Conservation (phyloP, 352 stramenopile species). For the Albugo laibachii region DNA sequence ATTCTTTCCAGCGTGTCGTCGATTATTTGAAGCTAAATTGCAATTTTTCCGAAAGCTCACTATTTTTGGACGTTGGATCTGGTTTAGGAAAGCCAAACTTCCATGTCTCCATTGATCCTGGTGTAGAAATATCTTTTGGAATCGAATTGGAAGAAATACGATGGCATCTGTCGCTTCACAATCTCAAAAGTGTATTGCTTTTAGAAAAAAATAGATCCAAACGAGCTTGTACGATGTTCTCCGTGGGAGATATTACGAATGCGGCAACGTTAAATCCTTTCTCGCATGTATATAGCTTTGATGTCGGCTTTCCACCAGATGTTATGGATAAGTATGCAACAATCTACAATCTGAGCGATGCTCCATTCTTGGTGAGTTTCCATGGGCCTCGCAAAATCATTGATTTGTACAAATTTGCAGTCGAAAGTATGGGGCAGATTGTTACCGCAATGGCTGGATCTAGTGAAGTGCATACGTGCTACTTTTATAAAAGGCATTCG, state of each 20-base stretch:
- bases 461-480: constrained; percentile 91
- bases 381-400: constrained; percentile 83
- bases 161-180: constrained; percentile 88
- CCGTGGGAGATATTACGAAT: constrained; percentile 86
- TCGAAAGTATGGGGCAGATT: constrained; percentile 80
- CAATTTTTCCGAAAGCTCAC: constrained; percentile 62
- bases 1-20: constrained; percentile 92
- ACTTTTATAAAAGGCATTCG: constrained; percentile 81
- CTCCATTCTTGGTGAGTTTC: constrained; percentile 91
- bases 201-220: constrained; percentile 38
- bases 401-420: constrained; percentile 84
- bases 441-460: constrained; percentile 90
- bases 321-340: constrained; percentile 84
- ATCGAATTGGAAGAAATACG: constrained; percentile 91
- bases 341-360: constrained; percentile 85
- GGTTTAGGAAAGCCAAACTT: constrained; percentile 96
- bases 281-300: constrained; percentile 97
- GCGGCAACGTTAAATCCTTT: constrained; percentile 91
- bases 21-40: constrained; percentile 89
- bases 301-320: constrained; percentile 92
- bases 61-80: constrained; percentile 94
- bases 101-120: constrained; percentile 89
- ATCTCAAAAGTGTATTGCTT: constrained; percentile 78
- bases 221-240: constrained; percentile 61
- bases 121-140: constrained; percentile 89